A percentile compares a stretch with the other conserved stretches of the same genome.
These are phyloP conservation scores for Starmerella khaoyaiensis DNA, from an alignment of 805 yeast species.

Conservation along the genomic window DNA sequence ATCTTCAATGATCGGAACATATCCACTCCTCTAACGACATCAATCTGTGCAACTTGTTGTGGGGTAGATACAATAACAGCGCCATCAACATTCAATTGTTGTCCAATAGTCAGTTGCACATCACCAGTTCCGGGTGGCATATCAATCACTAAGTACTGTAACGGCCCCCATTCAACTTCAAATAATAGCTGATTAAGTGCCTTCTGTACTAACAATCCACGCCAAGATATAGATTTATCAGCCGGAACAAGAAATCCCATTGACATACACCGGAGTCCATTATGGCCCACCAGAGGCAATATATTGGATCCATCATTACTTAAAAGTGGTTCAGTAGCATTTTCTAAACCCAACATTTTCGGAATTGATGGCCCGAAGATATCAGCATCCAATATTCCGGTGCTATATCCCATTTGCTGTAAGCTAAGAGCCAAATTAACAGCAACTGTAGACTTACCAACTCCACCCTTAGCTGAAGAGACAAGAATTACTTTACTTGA, in stretches of 20 bases:
- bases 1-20: conserved; percentile 62
- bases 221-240: conserved; percentile 64
- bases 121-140: conserved; percentile 93
- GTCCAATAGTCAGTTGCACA: conserved; percentile 70
- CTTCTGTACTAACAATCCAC: conserved; percentile 78
- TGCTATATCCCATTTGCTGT: conserved; percentile 38
- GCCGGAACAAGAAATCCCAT: conserved; percentile 68
- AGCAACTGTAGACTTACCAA: conserved; percentile 61
- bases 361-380: conserved; percentile 80
- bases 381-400: conserved; percentile 68
- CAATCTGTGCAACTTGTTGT: conserved; percentile 70
- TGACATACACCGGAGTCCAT: conserved; percentile 77
- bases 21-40: conserved; percentile 65
- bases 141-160: conserved; percentile 58
- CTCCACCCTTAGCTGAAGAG: conserved; percentile 71
- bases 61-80: conserved; percentile 77
- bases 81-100: conserved; percentile 61
- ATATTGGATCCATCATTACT: conserved; percentile 37
- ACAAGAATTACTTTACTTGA: conserved; percentile 47
- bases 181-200: conserved; percentile 73
- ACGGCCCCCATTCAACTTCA: conserved; percentile 59
- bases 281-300: conserved; percentile 53
- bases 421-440: conserved; percentile 57
- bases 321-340: conserved; percentile 51
- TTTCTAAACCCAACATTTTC: conserved; percentile 43